These are phyloP conservation scores for Chrysophaeum taylorii DNA, from an alignment of 352 stramenopile genomes.

Conservation along the genomic window DNA sequence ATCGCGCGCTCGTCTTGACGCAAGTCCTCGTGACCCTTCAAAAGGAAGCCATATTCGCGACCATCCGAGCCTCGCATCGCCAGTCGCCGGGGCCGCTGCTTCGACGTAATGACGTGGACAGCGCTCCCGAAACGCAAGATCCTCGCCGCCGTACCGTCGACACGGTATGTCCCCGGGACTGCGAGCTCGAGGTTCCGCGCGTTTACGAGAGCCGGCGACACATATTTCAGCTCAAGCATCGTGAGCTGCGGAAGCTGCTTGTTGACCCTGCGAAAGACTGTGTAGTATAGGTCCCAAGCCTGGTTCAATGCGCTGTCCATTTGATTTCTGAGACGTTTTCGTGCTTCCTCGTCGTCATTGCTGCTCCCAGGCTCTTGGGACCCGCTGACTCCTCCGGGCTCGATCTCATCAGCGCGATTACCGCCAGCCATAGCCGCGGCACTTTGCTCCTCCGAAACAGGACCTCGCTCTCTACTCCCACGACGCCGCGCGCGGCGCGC, in stretches of 20 bases:
- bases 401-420: too few species aligned
- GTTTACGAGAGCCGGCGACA: conserved; percentile 78
- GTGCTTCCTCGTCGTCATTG: conserved; percentile 24
- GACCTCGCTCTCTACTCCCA: too few species aligned
- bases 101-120: conserved; percentile 92
- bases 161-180: conserved; percentile 84
- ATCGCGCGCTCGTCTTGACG: conserved; percentile 98
- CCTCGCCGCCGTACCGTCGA: conserved; percentile 64
- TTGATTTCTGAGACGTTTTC: conserved; percentile 33
- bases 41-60: conserved; percentile 94
- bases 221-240: conserved; percentile 85
- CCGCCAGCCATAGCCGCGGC: too few species aligned
- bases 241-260: conserved; percentile 82
- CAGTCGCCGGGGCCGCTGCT: conserved; percentile 94
- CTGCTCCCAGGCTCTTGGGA: conserved; percentile 1
- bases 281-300: conserved; percentile 96
- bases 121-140: conserved; percentile 78
- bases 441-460: too few species aligned
- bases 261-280: conserved; percentile 85
- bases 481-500: too few species aligned
- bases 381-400: too few species aligned
- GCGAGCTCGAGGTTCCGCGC: conserved; percentile 83
- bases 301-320: conserved; percentile 71
- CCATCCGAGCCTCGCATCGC: conserved; percentile 89
- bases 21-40: conserved; percentile 99